Percentiles rank a stretch among this genome's conserved stretches.
phyloP scores from a whole-genome alignment of 345 rosid species.

The Turritis glabra region DNA sequence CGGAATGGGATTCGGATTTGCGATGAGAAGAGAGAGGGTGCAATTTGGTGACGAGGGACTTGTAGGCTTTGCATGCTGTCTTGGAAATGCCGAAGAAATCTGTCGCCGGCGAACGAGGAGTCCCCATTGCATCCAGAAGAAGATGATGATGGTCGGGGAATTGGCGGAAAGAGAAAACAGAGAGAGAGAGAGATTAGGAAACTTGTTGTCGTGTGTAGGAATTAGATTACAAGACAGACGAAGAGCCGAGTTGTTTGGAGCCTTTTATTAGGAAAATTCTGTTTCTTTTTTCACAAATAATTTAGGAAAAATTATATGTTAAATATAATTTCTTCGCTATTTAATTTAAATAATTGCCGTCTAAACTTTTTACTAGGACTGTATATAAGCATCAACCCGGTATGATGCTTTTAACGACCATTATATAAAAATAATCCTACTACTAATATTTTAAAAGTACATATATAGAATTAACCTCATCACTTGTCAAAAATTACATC shows the following conservation, averaged over 20 bases:
- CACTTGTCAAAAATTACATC: too few relatives aligned
- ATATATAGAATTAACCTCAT: too few relatives aligned
- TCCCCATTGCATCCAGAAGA: constrained; percentile 41
- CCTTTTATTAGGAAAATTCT: constrained; percentile 37
- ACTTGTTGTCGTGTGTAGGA: constrained; percentile 23
- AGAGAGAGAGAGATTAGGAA: constrained; percentile 13
- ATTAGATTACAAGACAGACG: constrained; percentile 26
- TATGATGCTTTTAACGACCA: too few relatives aligned
- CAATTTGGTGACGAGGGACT: constrained; percentile 57
- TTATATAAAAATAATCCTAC: too few relatives aligned
- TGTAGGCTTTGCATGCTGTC: constrained; percentile 60
- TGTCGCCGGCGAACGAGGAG: constrained; percentile 41
- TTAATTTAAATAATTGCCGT: too few relatives aligned
- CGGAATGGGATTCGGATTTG: constrained; percentile 42
- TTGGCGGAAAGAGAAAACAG: constrained; percentile 8
- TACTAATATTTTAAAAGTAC: too few relatives aligned
- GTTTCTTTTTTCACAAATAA: background rate
- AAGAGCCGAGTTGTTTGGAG: constrained; percentile 36
- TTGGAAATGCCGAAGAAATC: constrained; percentile 48
- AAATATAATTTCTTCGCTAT: too few relatives aligned
- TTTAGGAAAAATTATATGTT: background rate
- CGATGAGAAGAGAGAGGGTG: constrained; percentile 41
- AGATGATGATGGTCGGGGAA: constrained; percentile 9
- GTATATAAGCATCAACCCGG: too few relatives aligned
- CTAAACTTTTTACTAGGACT: too few relatives aligned